A percentile compares a stretch with the other conserved stretches of the same genome.
phyloP scores from a whole-genome alignment of 192 early-diverging fungal species.

The Mortierella antarctica region DNA sequence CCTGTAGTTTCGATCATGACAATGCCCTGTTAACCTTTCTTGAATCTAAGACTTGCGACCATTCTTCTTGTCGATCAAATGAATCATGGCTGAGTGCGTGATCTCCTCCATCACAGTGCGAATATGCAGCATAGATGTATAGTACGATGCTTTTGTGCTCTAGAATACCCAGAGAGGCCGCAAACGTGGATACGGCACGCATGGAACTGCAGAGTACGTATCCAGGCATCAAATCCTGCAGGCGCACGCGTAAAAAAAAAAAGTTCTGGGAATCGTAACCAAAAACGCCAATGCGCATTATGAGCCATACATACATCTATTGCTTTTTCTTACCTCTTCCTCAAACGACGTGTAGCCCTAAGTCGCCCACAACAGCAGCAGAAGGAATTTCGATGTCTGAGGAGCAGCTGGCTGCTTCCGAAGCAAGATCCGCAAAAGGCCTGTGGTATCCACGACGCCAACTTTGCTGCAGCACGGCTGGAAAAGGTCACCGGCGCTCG shows the following conservation, averaged over 20 bases:
- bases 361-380: conserved; percentile 82
- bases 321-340: conserved; percentile 73
- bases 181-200: conserved; percentile 82
- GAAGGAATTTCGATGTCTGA: conserved; percentile 53
- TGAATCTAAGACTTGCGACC: no score
- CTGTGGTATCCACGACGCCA: conserved; percentile 64
- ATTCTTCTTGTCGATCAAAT: conserved; percentile 92
- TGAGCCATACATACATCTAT: neutral
- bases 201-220: conserved; percentile 92
- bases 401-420: neutral
- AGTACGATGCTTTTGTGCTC: conserved; percentile 96
- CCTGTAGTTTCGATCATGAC: conserved; percentile 79
- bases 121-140: conserved; percentile 92
- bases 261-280: neutral
- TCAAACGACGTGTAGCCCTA: conserved; percentile 84
- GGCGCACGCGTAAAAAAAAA: neutral
- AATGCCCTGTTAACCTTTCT: conserved; percentile 88
- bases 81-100: conserved; percentile 72
- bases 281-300: neutral
- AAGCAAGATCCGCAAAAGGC: conserved; percentile 41
- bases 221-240: conserved; percentile 77
- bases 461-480: conserved; percentile 68
- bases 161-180: conserved; percentile 90
- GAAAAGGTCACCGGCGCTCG: conserved; percentile 68
- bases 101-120: conserved; percentile 90